Base-by-base conservation (phyloP, 129 eudicot genomes). In the Dittrichia graveolens region DNA sequence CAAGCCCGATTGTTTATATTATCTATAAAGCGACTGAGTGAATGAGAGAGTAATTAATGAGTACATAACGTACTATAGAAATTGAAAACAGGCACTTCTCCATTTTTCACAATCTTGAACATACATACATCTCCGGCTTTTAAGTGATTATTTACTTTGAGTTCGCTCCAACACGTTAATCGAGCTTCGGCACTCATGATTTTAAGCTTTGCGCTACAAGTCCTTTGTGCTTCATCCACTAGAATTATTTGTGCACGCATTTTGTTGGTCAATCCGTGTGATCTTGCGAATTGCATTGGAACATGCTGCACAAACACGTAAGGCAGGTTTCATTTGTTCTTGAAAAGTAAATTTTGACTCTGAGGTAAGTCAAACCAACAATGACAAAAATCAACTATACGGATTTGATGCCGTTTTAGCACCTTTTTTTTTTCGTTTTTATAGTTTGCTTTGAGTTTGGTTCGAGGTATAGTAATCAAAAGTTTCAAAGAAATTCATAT, bases 221-320 rank as follows among this genome's bases (percentile, higher is more conserved):
- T 65, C 48, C 61, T 75, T 69, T 48, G 19, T 34, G 50, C 62
- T 43, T 75, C 74, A 19, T 75, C 80, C 19, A 37, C 38, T 75
- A 75, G 10, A 43, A 43, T 37, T 19, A 44, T 24, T 66, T 57
- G 60, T 56, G 67, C 34, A 4, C 1, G 41, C 54, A 9, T 14
- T 47, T 49, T 11, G 46, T 56, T 7, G 39, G 35, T 43, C 49
- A 75, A 65, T 48, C 80, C 80, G 15, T 56, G 66, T 66, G 80
- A 66, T 47, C 74, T 75, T 24, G 80, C 80, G 18, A 75, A 66
- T 3, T 75, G 7, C n/a, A 56, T 18, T 34, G 80, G 80, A 45
- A 75, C 61, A 16, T 39, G 1, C 80, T 75, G 74, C 80, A 65
- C 0, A 24, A 24, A 24, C 31, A 24, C 31, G 31, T 24, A 24